Evolutionary conservation across 2,329 filamentous ascomycete genomes (phyloP), one percentile per base, ranked within the genome.

Genomic region (Fusarium dlaminii): DNA sequence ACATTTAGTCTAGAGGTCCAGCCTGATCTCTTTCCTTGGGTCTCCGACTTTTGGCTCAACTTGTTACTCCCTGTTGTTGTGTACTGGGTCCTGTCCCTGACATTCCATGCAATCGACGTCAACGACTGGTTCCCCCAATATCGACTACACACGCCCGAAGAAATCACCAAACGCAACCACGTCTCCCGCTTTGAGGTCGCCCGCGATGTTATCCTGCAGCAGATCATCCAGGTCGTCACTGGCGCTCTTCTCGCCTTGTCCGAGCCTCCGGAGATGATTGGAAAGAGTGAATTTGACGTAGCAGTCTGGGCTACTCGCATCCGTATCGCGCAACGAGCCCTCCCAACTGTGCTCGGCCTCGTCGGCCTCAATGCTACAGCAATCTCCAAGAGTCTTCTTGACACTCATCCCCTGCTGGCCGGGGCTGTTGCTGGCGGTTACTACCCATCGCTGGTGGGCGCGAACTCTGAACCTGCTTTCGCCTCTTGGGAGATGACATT

Each of bases 61-160:
- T 87, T 97, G 67, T 82, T 95, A 52, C 85, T 93, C 20, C 95
- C 95, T 36, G 89, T 98, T 69, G 81, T 94, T 77, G 93, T 92
- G 66, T 99, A 99, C 88, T 99, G 96, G 96, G 84, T 86, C 29
- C 84, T 97, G 37, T 98, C 96, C 27, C 84, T 94, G 81, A 84
- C 96, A 81, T 99, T 97, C 86, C 96, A 98, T 86, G 80, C 91
- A 76, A 91, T 98, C 79, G 96, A 99, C 84, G 86, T 91, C 66
- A 91, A 92, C 84, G 94, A 98, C 82, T 85, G 96, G 42, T 97
- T 96, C 82, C 92, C 95, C 24, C 90, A 97, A 79, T 98, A 98
- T 84, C 93, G 96, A 72, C 88, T 99, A 46, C 96, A 99, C 84
- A 98, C 96, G 0, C 96, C 96, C 20, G 95, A 94, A 59, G 96